These are phyloP conservation scores for Eucalyptus pauciflora DNA, from an alignment of 345 rosid species.

Conservation along the genomic window DNA sequence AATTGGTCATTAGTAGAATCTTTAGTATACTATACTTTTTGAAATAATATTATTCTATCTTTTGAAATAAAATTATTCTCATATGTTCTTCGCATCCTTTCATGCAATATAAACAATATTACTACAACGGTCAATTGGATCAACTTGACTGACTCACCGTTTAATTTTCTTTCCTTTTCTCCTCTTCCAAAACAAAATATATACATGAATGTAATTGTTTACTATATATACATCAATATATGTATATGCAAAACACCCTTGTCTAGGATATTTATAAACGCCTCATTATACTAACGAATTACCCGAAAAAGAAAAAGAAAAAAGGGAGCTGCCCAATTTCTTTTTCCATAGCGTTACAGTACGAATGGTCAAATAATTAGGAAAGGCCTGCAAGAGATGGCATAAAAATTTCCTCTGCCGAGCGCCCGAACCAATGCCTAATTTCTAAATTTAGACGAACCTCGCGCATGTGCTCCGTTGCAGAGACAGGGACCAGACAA, in stretches of 20 bases:
- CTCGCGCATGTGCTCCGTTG: neutral
- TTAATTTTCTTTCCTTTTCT: neutral
- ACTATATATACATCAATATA: neutral
- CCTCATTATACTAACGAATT: neutral
- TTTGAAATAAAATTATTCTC: neutral
- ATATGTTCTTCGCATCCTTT: neutral
- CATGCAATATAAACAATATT: neutral
- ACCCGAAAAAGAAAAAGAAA: neutral
- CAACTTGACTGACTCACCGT: neutral
- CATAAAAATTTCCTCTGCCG: neutral
- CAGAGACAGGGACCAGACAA: neutral
- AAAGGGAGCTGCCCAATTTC: neutral
- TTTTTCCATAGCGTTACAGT: neutral
- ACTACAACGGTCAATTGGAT: neutral
- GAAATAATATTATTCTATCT: neutral
- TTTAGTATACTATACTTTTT: rapidly evolving
- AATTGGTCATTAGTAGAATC: neutral
- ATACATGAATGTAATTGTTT: neutral
- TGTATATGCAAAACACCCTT: neutral
- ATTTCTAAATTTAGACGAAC: neutral
- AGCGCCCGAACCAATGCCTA: neutral
- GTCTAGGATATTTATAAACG: neutral
- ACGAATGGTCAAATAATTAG: neutral
- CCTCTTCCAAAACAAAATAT: neutral
- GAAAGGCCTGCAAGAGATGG: neutral